Conservation (phyloP, 208 protist species). For the Wallacemonas sp. region DNA sequence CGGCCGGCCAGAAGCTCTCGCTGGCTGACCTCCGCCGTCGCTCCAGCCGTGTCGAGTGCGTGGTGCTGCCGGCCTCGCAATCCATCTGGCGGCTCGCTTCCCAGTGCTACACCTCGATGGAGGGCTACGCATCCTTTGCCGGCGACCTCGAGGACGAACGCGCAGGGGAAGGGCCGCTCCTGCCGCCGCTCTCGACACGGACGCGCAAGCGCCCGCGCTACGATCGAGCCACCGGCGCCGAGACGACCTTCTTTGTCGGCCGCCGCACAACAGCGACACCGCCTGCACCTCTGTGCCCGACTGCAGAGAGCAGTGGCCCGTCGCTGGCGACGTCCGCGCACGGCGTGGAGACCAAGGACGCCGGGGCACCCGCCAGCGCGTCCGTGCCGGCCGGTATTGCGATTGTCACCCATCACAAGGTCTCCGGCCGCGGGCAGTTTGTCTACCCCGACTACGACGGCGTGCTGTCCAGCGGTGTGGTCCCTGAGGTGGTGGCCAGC, state of each 20-base stretch:
- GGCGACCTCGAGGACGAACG: constrained; percentile 68
- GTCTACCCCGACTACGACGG: constrained; percentile 89
- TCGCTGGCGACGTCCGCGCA: no score
- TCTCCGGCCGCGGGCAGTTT: constrained; percentile 63
- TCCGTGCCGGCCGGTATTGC: constrained; percentile 44
- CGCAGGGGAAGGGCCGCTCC: constrained; percentile 50
- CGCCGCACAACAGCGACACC: constrained; percentile 12
- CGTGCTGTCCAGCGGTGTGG: constrained; percentile 75
- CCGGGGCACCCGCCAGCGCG: neutral
- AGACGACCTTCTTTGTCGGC: constrained; percentile 10
- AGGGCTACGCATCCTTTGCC: constrained; percentile 62
- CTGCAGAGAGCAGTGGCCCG: no score
- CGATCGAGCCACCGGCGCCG: neutral
- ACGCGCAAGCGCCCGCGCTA: constrained; percentile 8
- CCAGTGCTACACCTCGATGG: constrained; percentile 37
- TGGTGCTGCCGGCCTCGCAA: constrained; percentile 52
- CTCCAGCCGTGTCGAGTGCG: constrained; percentile 63
- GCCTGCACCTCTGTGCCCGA: no score
- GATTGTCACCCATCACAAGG: constrained; percentile 88
- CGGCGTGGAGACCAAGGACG: no score
- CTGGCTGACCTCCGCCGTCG: constrained; percentile 54
- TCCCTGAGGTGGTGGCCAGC: constrained; percentile 71
- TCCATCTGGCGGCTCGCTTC: constrained; percentile 63
- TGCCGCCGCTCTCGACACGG: constrained; percentile 40
- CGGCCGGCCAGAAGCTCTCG: constrained; percentile 59